These are phyloP conservation scores for Pestalotiopsis sp. DNA, from an alignment of 2,329 filamentous ascomycete species.

Conservation along the genomic window DNA sequence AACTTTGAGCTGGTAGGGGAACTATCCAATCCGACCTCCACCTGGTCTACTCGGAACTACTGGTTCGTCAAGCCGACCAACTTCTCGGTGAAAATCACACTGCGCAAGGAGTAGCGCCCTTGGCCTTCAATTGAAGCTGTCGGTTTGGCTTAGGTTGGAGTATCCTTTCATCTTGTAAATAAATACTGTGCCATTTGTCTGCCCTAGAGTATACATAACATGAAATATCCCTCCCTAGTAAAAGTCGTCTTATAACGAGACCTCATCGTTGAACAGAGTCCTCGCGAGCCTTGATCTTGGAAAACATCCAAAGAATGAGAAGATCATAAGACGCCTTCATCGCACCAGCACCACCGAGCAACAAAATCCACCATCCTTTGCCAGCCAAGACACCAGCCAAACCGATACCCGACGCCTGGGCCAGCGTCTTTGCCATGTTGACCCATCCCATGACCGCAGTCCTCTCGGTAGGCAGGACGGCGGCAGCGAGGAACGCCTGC, in stretches of 20 bases:
- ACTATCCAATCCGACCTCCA: background rate
- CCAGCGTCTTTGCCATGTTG: conserved; percentile 52
- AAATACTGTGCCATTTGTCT: no score
- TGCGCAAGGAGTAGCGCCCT: background rate
- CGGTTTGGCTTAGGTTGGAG: no score
- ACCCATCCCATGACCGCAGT: conserved; percentile 57
- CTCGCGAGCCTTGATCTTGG: no score
- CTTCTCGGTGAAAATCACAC: background rate
- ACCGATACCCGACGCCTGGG: conserved; percentile 48
- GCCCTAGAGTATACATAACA: no score
- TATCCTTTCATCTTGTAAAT: no score
- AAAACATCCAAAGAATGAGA: background rate
- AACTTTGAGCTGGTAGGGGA: conserved; percentile 30
- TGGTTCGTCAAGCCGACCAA: conserved; percentile 12
- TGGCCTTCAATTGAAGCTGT: no score
- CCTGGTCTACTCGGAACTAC: conserved; percentile 5
- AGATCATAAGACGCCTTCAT: conserved; percentile 50
- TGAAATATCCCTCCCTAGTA: no score
- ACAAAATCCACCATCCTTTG: conserved; percentile 45
- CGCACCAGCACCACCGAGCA: conserved; percentile 49
- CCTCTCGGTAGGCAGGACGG: conserved; percentile 50
- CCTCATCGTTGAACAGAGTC: no score
- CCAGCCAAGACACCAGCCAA: conserved; percentile 49
- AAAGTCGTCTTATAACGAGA: no score
- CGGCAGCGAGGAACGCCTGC: conserved; percentile 51